These are phyloP conservation scores for Begonia loranthoides DNA, from an alignment of 306 rosid genomes.

Conservation along the genomic window DNA sequence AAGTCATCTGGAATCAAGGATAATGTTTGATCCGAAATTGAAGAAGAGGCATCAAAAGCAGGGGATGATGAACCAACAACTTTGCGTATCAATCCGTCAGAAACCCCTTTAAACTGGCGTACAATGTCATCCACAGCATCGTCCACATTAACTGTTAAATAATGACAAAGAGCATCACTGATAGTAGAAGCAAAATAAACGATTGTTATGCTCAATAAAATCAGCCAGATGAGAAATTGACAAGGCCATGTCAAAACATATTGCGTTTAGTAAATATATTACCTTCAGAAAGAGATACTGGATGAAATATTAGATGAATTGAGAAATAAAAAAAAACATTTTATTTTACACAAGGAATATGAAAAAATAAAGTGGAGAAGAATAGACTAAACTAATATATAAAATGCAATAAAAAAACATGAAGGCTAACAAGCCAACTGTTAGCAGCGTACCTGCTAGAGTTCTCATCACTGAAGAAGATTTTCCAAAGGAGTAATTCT, in stretches of 20 bases:
- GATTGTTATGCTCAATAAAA: too few species aligned
- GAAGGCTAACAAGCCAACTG: too few species aligned
- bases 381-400: too few species aligned
- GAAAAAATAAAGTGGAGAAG: too few species aligned
- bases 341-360: too few species aligned
- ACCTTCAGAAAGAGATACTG: not conserved
- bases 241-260: too few species aligned
- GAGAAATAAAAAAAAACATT: too few species aligned
- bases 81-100: conserved; percentile 71
- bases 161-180: conserved; percentile 1
- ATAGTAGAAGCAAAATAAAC: not conserved
- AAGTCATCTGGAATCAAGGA: conserved; percentile 50
- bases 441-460: conserved; percentile 54
- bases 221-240: too few species aligned
- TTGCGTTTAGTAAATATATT: not conserved
- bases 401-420: too few species aligned
- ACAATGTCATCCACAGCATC: conserved; percentile 94
- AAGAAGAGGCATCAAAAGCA: conserved; percentile 29
- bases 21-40: conserved; percentile 20
- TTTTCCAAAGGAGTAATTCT: conserved; percentile 92
- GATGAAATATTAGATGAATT: too few species aligned
- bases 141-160: conserved; percentile 69
- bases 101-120: conserved; percentile 89
- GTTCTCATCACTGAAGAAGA: conserved; percentile 88
- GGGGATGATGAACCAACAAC: conserved; percentile 47